phyloP scores from a whole-genome alignment of 2,329 filamentous ascomycete species.

The Claviceps purpurea region DNA sequence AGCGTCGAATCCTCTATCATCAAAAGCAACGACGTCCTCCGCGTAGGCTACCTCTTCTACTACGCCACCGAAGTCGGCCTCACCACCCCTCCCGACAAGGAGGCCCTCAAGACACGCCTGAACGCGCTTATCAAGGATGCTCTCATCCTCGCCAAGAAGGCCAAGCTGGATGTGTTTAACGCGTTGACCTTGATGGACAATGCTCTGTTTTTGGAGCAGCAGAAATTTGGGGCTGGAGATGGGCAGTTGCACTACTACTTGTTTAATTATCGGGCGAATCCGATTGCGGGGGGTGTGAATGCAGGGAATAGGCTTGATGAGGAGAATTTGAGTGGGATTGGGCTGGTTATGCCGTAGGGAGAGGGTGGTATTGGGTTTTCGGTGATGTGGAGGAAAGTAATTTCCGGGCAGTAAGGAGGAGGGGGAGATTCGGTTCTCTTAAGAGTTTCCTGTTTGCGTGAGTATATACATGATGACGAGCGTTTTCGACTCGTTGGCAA shows the following conservation, averaged over 20 bases:
- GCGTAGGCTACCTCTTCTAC: conserved; percentile 93
- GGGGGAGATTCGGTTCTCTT: no score
- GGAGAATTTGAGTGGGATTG: conserved; percentile 70
- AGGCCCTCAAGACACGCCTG: conserved; percentile 62
- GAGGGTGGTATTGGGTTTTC: no score
- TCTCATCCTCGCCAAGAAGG: conserved; percentile 71
- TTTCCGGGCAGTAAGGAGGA: no score
- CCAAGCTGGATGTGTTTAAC: conserved; percentile 91
- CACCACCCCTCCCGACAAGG: conserved; percentile 34
- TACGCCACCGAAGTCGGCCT: conserved; percentile 80
- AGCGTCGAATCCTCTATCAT: conserved; percentile 88
- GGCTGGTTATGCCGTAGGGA: conserved; percentile 59
- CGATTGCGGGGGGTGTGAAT: conserved; percentile 77
- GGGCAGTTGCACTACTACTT: conserved; percentile 94
- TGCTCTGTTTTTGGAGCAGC: conserved; percentile 78
- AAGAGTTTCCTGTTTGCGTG: no score
- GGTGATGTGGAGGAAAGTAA: neutral
- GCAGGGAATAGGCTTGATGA: conserved; percentile 64
- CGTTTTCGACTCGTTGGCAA: no score
- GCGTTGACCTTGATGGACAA: conserved; percentile 90
- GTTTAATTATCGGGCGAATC: conserved; percentile 86
- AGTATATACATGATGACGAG: no score
- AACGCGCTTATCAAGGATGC: conserved; percentile 73
- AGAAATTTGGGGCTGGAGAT: conserved; percentile 90
- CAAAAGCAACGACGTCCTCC: conserved; percentile 63